phyloP scores from a whole-genome alignment of 2,329 filamentous ascomycete genomes.

The Metarhizium guizhouense region DNA sequence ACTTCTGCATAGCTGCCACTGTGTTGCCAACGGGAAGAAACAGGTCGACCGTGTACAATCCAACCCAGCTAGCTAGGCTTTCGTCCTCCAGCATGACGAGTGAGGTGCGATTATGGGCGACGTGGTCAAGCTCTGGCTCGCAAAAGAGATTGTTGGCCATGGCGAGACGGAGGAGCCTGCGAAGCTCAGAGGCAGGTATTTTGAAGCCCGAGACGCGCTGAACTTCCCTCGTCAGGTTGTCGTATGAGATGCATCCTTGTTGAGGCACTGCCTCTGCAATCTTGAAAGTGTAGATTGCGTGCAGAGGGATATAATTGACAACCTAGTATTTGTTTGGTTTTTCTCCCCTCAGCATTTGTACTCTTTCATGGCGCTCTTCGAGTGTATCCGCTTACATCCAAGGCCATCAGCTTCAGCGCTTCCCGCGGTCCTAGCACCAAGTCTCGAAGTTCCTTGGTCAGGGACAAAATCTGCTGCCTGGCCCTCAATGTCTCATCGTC shows the following conservation, averaged over 20 bases:
- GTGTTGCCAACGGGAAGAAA: constrained; percentile 20
- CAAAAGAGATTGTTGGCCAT: constrained; percentile 30
- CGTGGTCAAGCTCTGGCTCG: constrained; percentile 26
- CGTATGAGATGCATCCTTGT: constrained; percentile 17
- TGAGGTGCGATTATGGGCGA: constrained; percentile 29
- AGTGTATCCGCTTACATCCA: constrained; percentile 15
- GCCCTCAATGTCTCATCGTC: constrained; percentile 6
- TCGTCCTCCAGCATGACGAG: constrained; percentile 20
- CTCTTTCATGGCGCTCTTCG: no score
- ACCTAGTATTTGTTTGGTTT: constrained; percentile 8
- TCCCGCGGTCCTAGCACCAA: constrained; percentile 13
- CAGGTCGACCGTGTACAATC: constrained; percentile 19
- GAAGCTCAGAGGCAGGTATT: constrained; percentile 20
- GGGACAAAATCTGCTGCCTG: constrained; percentile 12
- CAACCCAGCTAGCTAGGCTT: constrained; percentile 21
- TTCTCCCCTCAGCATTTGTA: neutral
- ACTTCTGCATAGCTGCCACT: constrained; percentile 24
- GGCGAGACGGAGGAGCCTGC: constrained; percentile 29
- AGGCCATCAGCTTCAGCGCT: constrained; percentile 15
- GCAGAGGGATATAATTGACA: constrained; percentile 18
- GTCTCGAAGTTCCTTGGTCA: constrained; percentile 14
- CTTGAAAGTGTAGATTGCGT: constrained; percentile 22
- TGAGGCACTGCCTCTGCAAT: constrained; percentile 21
- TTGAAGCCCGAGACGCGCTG: constrained; percentile 27
- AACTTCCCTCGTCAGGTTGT: constrained; percentile 15